Percentiles rank a stretch among this genome's conserved stretches.
Evolutionary conservation across 345 rosid genomes (phyloP).

Genomic region (Aethionema arabicum): DNA sequence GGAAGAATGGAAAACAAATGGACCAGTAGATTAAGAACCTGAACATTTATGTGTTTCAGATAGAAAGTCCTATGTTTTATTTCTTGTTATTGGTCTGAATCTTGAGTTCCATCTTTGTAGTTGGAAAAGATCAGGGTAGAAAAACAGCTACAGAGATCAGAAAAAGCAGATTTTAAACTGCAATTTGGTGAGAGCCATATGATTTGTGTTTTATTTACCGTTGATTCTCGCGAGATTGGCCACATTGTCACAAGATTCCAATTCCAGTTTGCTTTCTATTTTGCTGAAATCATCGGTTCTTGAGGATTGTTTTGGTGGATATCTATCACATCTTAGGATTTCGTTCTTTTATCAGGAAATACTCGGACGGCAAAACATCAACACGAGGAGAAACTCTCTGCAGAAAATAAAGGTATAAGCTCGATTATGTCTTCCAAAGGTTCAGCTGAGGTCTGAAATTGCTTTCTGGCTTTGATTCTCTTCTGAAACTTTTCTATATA

Average conservation of each 20-base stretch:
- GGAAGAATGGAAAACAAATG: too few relatives aligned
- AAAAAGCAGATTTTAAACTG: too few relatives aligned
- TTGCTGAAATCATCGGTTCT: constrained; percentile 8
- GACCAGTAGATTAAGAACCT: too few relatives aligned
- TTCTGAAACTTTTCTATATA: not conserved
- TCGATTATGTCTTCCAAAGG: not conserved
- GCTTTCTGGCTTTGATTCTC: not conserved
- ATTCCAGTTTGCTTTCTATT: not conserved
- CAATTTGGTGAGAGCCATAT: not conserved
- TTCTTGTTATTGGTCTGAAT: too few relatives aligned
- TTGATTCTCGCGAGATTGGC: not conserved
- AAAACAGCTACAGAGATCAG: too few relatives aligned
- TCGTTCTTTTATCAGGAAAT: not conserved
- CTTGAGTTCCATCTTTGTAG: too few relatives aligned
- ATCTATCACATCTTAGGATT: constrained; percentile 1
- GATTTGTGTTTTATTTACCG: not conserved
- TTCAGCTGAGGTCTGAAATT: not conserved
- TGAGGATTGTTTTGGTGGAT: not conserved
- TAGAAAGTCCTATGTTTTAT: too few relatives aligned
- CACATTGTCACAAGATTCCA: constrained; percentile 1
- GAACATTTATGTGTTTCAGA: too few relatives aligned
- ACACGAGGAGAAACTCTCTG: not conserved
- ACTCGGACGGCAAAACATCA: not conserved
- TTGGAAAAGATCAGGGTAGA: too few relatives aligned
- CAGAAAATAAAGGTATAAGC: not conserved